Base-by-base conservation (phyloP, 208 protist genomes). In the Acanthamoeba culbertsoni region DNA sequence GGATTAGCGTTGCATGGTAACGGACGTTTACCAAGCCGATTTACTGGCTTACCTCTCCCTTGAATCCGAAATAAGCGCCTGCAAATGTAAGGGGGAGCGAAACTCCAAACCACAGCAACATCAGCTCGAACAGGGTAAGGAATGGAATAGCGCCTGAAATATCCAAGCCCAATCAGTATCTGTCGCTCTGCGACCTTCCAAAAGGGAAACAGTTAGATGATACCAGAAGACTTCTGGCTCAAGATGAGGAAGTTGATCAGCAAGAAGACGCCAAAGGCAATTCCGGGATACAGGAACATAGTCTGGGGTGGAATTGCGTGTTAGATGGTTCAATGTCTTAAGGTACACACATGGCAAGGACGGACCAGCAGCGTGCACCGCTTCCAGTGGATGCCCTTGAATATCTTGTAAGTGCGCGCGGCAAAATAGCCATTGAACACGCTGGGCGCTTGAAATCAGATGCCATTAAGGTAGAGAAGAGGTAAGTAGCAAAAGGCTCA, bases 41-140 rank as follows among this genome's bases (percentile, higher is more conserved):
- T 97, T n/a, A n/a, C n/a, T n/a, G n/a, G n/a, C n/a, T n/a, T n/a
- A n/a, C n/a, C n/a, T n/a, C n/a, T n/a, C n/a, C n/a, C 46, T 97
- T 98, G 84, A 98, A 99, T 12, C 98, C 98, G 55, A 99, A 97
- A 88, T 98, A 99, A n/a, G 97, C 96, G 31, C 99, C 99, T 5
- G 99, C 59, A 43, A 99, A 98, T 6, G 98, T 98, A 10, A 99
- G 97, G 26, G 99, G 99, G 18, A 99, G 73, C 55, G 97, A 99
- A 73, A 99, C 97, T 40, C n/a, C n/a, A n/a, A n/a, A n/a, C n/a
- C 98, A 93, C 31, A 99, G 93, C 97, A 98, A 99, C 51, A 59
- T n/a, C 51, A 14, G 16, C 16, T n/a, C 16, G 51, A 59, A n/a
- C 68, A 23, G 40, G 12, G 23, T 14, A 59, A 59, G 51, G 23